These are phyloP conservation scores for Paramecium octaurelia DNA, from an alignment of 73 alveolate genomes.

Conservation along the genomic window DNA sequence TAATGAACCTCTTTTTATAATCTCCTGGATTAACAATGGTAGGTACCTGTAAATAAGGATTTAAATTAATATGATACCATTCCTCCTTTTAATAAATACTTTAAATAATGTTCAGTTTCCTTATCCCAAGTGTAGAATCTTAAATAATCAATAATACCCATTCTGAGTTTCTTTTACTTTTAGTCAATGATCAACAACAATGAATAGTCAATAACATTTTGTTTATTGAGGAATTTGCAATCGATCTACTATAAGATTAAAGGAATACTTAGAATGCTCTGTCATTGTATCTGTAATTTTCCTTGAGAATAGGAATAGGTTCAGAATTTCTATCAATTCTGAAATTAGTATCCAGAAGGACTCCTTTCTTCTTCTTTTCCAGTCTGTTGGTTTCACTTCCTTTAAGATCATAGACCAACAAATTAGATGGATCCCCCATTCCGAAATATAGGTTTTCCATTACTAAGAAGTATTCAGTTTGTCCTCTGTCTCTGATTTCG, in stretches of 20 bases:
- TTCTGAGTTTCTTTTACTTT: neutral
- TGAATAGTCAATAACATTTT: constrained; percentile 22
- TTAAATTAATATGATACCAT: neutral
- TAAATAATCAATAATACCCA: constrained; percentile 43
- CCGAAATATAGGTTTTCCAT: constrained; percentile 61
- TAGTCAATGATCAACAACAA: neutral
- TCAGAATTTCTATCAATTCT: constrained; percentile 53
- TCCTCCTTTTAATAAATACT: constrained; percentile 21
- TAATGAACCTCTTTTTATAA: constrained; percentile 19
- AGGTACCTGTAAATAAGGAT: neutral
- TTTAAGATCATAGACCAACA: constrained; percentile 38
- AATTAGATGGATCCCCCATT: constrained; percentile 16
- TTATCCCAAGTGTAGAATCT: constrained; percentile 41
- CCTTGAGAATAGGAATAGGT: constrained; percentile 47
- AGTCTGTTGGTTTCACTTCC: constrained; percentile 49
- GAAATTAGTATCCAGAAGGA: constrained; percentile 52
- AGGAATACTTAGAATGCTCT: constrained; percentile 33
- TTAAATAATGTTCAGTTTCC: constrained; percentile 24
- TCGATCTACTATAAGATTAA: neutral
- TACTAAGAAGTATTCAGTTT: constrained; percentile 25
- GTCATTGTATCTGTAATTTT: neutral
- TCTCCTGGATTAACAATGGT: constrained; percentile 35
- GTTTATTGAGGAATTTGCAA: neutral
- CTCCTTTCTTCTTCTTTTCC: constrained; percentile 14
- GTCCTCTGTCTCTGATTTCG: constrained; percentile 39